A percentile compares a stretch with the other conserved stretches of the same genome.
These are phyloP conservation scores for Pyrenophora tritici-repentis DNA, from an alignment of 2,329 filamentous ascomycete species.

Conservation along the genomic window DNA sequence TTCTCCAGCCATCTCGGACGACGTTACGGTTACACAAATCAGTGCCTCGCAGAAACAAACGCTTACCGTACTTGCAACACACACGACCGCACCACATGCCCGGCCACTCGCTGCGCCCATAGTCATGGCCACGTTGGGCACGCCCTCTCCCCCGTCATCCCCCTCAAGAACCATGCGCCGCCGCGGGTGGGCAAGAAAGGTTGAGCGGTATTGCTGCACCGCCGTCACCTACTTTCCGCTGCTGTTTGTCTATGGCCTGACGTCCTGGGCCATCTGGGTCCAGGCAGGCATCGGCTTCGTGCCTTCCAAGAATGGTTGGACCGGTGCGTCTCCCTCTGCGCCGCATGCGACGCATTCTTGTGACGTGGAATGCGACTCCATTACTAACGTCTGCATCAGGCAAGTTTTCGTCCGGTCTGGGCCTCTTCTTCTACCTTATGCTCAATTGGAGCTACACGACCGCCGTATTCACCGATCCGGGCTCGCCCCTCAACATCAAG, in stretches of 20 bases:
- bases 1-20: slow-evolving; percentile 5
- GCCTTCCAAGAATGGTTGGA: slow-evolving; percentile 43
- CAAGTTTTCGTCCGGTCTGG: slow-evolving; percentile 62
- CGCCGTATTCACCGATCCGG: slow-evolving; percentile 91
- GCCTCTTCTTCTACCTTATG: slow-evolving; percentile 73
- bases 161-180: slow-evolving; percentile 47
- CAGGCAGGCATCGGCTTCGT: slow-evolving; percentile 70
- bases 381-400: slow-evolving; percentile 40
- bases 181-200: slow-evolving; percentile 64
- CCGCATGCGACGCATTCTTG: not conserved
- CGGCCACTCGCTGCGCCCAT: slow-evolving; percentile 21
- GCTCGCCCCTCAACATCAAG: slow-evolving; percentile 60
- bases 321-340: slow-evolving; percentile 32
- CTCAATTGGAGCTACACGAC: slow-evolving; percentile 89
- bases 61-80: slow-evolving; percentile 4
- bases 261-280: slow-evolving; percentile 94
- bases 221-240: slow-evolving; percentile 84
- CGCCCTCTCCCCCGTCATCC: slow-evolving; percentile 47
- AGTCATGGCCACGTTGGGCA: slow-evolving; percentile 48
- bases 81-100: slow-evolving; percentile 33
- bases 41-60: slow-evolving; percentile 9
- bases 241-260: slow-evolving; percentile 83
- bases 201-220: slow-evolving; percentile 84
- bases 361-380: not conserved
- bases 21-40: slow-evolving; percentile 23